A percentile compares a stretch with the other conserved stretches of the same genome.
These are phyloP conservation scores for Coemansia erecta DNA, from an alignment of 192 early-diverging fungal genomes.

Conservation along the genomic window DNA sequence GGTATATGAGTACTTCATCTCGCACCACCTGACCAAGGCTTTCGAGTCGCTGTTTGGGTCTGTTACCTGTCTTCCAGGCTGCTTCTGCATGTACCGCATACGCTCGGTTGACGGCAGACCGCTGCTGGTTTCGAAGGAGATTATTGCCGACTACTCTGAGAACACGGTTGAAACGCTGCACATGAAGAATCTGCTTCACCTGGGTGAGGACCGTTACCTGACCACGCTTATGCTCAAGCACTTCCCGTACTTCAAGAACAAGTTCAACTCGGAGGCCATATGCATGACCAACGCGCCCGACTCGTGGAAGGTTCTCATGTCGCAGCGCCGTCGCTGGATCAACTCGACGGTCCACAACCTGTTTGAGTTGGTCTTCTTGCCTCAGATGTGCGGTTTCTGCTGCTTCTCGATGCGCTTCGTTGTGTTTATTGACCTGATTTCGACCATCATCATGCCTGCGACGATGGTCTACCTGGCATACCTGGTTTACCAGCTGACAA, in stretches of 20 bases:
- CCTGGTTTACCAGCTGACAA: slow-evolving; percentile 64
- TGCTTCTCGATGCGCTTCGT: slow-evolving; percentile 98
- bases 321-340: slow-evolving; percentile 99
- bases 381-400: slow-evolving; percentile 95
- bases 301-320: slow-evolving; percentile 88
- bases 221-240: slow-evolving; percentile 93
- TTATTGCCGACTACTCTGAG: slow-evolving; percentile 89
- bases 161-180: slow-evolving; percentile 94
- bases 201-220: slow-evolving; percentile 99
- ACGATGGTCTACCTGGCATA: slow-evolving; percentile 88
- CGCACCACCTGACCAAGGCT: slow-evolving; percentile 91
- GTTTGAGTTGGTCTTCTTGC: slow-evolving; percentile 87
- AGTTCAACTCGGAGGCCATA: slow-evolving; percentile 89
- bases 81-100: slow-evolving; percentile 99
- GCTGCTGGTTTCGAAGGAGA: slow-evolving; percentile 75
- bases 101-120: slow-evolving; percentile 83
- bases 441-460: slow-evolving; percentile 90
- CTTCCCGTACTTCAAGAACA: slow-evolving; percentile 91
- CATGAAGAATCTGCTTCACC: slow-evolving; percentile 94
- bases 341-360: slow-evolving; percentile 99
- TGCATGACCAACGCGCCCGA: slow-evolving; percentile 93
- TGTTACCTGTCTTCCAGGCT: slow-evolving; percentile 95
- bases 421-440: slow-evolving; percentile 90
- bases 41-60: slow-evolving; percentile 96
- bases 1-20: slow-evolving; percentile 98